Conservation (phyloP, 192 early-diverging fungal species). For the Gaertneriomyces sp. region DNA sequence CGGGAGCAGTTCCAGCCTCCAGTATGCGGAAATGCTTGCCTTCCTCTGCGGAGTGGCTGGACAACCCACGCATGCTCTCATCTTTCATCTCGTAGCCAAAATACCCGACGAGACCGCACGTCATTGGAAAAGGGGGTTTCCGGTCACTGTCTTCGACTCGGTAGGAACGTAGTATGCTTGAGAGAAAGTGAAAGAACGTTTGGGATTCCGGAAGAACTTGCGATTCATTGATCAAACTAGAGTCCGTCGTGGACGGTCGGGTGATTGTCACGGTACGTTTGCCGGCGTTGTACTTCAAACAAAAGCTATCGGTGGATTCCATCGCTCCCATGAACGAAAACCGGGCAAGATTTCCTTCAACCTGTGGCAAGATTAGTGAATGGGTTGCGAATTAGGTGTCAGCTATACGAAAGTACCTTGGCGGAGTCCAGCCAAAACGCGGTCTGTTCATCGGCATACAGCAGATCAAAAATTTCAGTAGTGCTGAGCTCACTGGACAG, state of each 20-base stretch:
- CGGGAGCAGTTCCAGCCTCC: constrained; percentile 46
- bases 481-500: not conserved
- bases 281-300: constrained; percentile 13
- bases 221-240: not conserved
- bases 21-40: constrained; percentile 18
- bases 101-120: constrained; percentile 84
- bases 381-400: not conserved
- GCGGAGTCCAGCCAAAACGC: constrained; percentile 54
- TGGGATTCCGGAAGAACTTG: not conserved
- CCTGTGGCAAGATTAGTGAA: constrained; percentile 4
- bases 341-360: constrained; percentile 42
- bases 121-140: constrained; percentile 52
- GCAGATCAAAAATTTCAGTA: constrained; percentile 31
- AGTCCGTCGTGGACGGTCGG: constrained; percentile 1
- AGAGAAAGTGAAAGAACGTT: no score
- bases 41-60: not conserved
- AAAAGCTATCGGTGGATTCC: constrained; percentile 3
- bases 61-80: constrained; percentile 54
- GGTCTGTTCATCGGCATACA: constrained; percentile 17
- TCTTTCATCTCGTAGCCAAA: constrained; percentile 93
- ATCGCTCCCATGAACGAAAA: constrained; percentile 65
- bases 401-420: constrained; percentile 13
- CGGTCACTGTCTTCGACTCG: not conserved
- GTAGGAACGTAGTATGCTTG: no score
- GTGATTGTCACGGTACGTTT: constrained; percentile 19